phyloP scores from a whole-genome alignment of 1,284 basidiomycete genomes.

The Pholiota adiposa region DNA sequence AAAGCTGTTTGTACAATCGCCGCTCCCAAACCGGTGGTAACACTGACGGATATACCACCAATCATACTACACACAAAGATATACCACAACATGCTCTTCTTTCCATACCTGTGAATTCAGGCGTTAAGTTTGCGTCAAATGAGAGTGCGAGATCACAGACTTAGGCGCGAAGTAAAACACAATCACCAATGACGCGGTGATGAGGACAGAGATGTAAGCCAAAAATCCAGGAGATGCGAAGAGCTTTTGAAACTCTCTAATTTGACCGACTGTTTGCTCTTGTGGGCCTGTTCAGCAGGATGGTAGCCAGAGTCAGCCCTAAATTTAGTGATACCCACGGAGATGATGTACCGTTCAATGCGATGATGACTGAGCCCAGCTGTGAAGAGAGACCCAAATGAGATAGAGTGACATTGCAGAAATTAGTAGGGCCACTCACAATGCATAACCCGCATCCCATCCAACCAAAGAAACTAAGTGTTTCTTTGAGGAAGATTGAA shows the following conservation, averaged over 20 bases:
- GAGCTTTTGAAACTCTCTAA: conserved; percentile 78
- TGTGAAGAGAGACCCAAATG: conserved; percentile 26
- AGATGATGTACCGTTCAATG: conserved; percentile 63
- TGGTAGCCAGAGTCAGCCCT: conserved; percentile 3
- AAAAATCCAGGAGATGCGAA: conserved; percentile 92
- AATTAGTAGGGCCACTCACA: conserved; percentile 42
- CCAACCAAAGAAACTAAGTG: conserved; percentile 91
- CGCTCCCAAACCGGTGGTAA: conserved; percentile 92
- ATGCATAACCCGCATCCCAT: conserved; percentile 90
- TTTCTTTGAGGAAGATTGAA: conserved; percentile 92
- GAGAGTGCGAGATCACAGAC: conserved; percentile 35
- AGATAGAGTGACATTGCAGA: background rate
- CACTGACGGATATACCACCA: conserved; percentile 95
- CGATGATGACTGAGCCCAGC: conserved; percentile 89
- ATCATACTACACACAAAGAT: conserved; percentile 95
- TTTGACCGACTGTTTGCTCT: conserved; percentile 82
- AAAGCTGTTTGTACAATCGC: conserved; percentile 88
- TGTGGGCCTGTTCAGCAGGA: conserved; percentile 64
- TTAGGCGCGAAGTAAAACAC: conserved; percentile 83
- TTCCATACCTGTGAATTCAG: conserved; percentile 68
- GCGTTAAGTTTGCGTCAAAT: background rate
- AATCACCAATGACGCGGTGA: conserved; percentile 65
- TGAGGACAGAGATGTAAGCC: conserved; percentile 71
- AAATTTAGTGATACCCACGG: conserved; percentile 9
- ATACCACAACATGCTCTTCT: conserved; percentile 95